Conservation (phyloP, 805 yeast species). For the Saturnispora bothae region DNA sequence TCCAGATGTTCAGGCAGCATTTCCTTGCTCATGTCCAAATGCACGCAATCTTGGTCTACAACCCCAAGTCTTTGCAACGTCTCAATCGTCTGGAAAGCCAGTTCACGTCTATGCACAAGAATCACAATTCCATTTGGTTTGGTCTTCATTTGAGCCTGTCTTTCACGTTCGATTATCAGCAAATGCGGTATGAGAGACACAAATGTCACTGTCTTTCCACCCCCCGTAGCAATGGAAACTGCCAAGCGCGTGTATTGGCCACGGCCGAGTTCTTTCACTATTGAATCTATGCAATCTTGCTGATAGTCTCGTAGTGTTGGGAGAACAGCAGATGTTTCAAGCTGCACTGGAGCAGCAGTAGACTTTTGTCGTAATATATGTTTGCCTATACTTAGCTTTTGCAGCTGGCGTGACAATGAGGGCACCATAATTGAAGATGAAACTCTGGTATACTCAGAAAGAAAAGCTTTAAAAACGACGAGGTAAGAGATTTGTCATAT, state of each 20-base stretch:
- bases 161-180: conserved; percentile 13
- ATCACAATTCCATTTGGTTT: conserved; percentile 36
- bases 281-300: conserved; percentile 50
- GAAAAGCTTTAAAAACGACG: too few species aligned
- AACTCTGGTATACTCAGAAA: too few species aligned
- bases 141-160: conserved; percentile 17
- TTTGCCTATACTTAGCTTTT: too few species aligned
- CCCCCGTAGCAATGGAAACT: conserved; percentile 85
- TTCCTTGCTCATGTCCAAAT: conserved; percentile 55
- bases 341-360: too few species aligned
- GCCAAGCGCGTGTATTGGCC: conserved; percentile 45
- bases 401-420: too few species aligned
- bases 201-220: conserved; percentile 85
- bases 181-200: conserved; percentile 40
- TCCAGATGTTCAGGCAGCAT: conserved; percentile 24
- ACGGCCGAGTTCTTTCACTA: conserved; percentile 35
- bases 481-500: too few species aligned
- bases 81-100: conserved; percentile 57
- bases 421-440: too few species aligned
- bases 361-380: too few species aligned
- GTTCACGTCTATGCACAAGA: conserved; percentile 72
- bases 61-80: conserved; percentile 34
- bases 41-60: conserved; percentile 11
- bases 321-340: too few species aligned
- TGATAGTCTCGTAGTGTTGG: conserved; percentile 40